Evolutionary conservation across 495 filamentous ascomycete genomes (phyloP), one percentile per base, ranked within the genome.

Genomic region (Penicillium steckii): DNA sequence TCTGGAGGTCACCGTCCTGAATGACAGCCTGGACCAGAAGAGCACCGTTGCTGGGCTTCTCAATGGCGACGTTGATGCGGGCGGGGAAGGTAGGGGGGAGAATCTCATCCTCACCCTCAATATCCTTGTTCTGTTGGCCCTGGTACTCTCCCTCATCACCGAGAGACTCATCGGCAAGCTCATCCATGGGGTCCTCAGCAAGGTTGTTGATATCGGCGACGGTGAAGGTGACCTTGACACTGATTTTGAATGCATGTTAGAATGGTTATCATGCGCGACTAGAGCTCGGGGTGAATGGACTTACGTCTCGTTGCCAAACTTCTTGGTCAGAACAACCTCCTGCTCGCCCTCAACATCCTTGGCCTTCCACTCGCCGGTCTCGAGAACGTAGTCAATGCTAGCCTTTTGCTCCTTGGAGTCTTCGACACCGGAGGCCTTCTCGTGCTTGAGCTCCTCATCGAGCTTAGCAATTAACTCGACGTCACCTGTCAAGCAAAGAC

Each of bases 201-300:
- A 86, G 74, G 75, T 81, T 82, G 73, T 88, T 85, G 40, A 99
- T 80, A 68, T 97, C 95, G 57, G 89, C 85, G 66, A 96, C 91
- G 56, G 91, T 94, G 80, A 98, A 98, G 55, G 85, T 85, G 56
- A 97, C 82, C 50, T 85, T 85, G 76, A 99, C 95, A 56, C 90
- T 96, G 42, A 33, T 54, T 7, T 50, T 26, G 19, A 47, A 44
- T 18, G 21, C 7, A 25, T 15, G 21, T 67, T 40, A 68, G n/a
- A n/a, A n/a, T n/a, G n/a, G 48, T 46, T 22, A 22, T 22, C 22
- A 18, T 35, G 12, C n/a, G 21, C n/a, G 21, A 44, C 17, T 46
- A n/a, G 5, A 8, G 10, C 3, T 22, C 5, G 13, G 32, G 29
- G 13, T 37, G 8, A 25, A 25, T 41, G 18, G 46, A 35, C 46